Evolutionary conservation across 345 rosid species (phyloP).

Genomic region (Euphorbia lathyris): DNA sequence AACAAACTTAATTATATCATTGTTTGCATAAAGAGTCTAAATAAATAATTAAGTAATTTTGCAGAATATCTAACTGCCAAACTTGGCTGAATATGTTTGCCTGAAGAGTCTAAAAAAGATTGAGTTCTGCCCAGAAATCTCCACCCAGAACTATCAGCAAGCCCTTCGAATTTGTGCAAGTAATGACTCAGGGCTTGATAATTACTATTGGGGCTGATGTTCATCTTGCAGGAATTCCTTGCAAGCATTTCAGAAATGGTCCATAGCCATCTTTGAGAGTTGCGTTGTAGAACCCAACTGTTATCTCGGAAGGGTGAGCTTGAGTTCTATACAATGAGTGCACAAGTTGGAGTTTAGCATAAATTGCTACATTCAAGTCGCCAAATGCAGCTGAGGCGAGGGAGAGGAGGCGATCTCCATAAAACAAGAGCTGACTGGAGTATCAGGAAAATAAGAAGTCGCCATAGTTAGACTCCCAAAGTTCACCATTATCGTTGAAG

Average conservation of each 20-base stretch:
- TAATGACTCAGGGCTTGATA: constrained; percentile 64
- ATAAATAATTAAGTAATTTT: too few relatives aligned
- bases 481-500: constrained; percentile 71
- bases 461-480: constrained; percentile 84
- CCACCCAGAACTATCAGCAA: constrained; percentile 60
- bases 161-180: constrained; percentile 54
- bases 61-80: too few relatives aligned
- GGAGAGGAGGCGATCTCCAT: constrained; percentile 66
- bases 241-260: constrained; percentile 57
- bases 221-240: constrained; percentile 66
- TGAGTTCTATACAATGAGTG: constrained; percentile 68
- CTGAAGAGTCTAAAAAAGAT: too few relatives aligned
- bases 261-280: constrained; percentile 59
- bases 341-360: constrained; percentile 67
- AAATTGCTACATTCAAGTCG: constrained; percentile 33
- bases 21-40: too few relatives aligned
- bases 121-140: constrained; percentile 72
- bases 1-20: too few relatives aligned
- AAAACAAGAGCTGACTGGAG: constrained; percentile 58
- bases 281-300: constrained; percentile 74
- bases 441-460: constrained; percentile 91
- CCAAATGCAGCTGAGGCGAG: constrained; percentile 54
- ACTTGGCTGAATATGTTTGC: too few relatives aligned
- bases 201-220: constrained; percentile 41
- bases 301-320: constrained; percentile 69